Conservation (phyloP, 768 basidiomycete species). For the Tulasnella sp. region DNA sequence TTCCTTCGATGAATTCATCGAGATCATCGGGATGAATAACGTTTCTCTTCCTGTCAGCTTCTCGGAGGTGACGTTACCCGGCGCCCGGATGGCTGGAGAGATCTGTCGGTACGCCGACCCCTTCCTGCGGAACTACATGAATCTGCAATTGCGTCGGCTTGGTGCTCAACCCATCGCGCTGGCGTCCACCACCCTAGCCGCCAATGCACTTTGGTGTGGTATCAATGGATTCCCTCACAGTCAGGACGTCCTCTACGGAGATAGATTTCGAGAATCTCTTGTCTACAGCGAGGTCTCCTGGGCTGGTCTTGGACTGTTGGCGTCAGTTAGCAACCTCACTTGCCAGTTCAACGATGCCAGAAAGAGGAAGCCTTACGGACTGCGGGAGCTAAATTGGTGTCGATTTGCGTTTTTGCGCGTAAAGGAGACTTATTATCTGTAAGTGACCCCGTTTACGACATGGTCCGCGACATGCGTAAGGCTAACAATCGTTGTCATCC, state of each 20-base stretch:
- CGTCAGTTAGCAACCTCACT: not conserved
- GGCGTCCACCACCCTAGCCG: not conserved
- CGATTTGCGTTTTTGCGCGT: not conserved
- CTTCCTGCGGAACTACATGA: not conserved
- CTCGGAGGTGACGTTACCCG: not conserved
- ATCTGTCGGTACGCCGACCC: not conserved
- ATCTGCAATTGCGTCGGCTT: not conserved
- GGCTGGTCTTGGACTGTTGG: not conserved
- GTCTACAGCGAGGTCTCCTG: not conserved
- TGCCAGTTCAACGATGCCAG: not conserved
- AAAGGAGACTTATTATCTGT: not conserved
- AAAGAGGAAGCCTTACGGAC: not conserved
- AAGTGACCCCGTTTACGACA: not conserved
- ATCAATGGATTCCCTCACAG: not conserved
- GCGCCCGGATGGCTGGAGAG: not conserved
- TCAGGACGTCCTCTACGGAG: not conserved
- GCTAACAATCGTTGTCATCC: not conserved
- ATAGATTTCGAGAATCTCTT: not conserved
- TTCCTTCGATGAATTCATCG: not conserved
- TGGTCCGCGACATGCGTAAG: not conserved
- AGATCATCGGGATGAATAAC: not conserved
- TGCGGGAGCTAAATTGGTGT: not conserved
- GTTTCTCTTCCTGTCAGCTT: not conserved
- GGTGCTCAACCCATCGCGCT: not conserved
- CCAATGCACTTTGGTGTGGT: not conserved